A percentile compares a stretch with the other conserved stretches of the same genome.
Conservation (phyloP, 2,329 filamentous ascomycete species). For the Alternaria viburni region DNA sequence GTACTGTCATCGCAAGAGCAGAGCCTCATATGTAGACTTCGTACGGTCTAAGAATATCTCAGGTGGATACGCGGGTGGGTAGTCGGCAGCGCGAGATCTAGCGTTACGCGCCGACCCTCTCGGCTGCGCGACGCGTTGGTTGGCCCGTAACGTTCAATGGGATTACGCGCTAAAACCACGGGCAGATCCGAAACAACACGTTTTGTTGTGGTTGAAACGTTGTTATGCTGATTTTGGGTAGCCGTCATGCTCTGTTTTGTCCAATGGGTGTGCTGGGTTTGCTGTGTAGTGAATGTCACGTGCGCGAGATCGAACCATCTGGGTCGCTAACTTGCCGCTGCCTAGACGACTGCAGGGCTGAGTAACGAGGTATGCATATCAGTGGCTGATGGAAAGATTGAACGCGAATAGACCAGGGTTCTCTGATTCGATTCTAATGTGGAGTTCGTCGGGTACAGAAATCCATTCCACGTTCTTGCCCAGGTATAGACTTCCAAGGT, state of each 20-base stretch:
- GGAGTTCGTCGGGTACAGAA: not conserved
- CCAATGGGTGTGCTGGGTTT: conserved; percentile 2
- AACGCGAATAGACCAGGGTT: not conserved
- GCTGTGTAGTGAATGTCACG: not conserved
- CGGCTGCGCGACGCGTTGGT: conserved; percentile 25
- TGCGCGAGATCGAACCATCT: not conserved
- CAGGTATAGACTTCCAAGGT: not conserved
- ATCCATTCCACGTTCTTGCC: not conserved
- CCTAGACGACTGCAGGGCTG: not conserved
- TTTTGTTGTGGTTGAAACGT: conserved; percentile 21
- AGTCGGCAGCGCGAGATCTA: conserved; percentile 19
- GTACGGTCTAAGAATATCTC: conserved; percentile 20
- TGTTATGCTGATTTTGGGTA: conserved; percentile 2
- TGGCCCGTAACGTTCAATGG: conserved; percentile 17
- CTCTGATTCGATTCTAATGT: not conserved
- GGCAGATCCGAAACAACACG: conserved; percentile 16
- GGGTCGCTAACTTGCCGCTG: not conserved
- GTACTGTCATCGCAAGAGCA: not conserved
- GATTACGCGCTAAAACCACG: conserved; percentile 14
- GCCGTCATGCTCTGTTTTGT: conserved; percentile 3
- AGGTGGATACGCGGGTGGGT: conserved; percentile 10
- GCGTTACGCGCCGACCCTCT: conserved; percentile 26
- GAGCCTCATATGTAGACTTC: conserved; percentile 13
- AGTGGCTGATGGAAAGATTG: not conserved
- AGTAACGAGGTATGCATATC: not conserved